Percentiles rank a stretch among this genome's conserved stretches.
Conservation (phyloP, 2,329 filamentous ascomycete species). For the Phialophora tarda region DNA sequence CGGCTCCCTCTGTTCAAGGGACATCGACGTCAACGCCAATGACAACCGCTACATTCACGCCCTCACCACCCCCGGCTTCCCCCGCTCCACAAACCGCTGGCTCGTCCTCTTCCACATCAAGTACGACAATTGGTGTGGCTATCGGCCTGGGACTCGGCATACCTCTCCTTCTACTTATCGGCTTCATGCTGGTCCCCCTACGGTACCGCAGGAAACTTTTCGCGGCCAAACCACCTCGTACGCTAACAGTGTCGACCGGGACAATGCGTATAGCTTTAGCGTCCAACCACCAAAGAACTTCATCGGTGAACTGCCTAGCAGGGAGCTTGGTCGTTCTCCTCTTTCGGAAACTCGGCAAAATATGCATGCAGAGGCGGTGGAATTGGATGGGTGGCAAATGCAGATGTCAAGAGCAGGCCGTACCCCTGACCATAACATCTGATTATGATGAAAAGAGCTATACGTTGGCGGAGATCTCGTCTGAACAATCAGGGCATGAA, state of each 20-base stretch:
- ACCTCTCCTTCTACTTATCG: slow-evolving; percentile 1
- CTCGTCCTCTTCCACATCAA: neutral
- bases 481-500: neutral
- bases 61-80: neutral
- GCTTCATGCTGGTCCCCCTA: neutral
- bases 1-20: neutral
- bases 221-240: neutral
- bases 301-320: neutral
- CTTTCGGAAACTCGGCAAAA: neutral
- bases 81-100: neutral
- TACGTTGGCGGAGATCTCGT: neutral
- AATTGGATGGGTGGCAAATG: slow-evolving; percentile 4
- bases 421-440: neutral
- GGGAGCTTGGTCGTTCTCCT: neutral
- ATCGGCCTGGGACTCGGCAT: neutral
- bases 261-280: neutral
- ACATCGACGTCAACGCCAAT: neutral
- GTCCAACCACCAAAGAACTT: neutral
- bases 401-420: neutral
- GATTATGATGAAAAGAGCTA: neutral
- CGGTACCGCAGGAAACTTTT: neutral
- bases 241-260: neutral
- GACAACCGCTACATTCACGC: neutral
- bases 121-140: neutral
- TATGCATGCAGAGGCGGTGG: neutral